Evolutionary conservation across 2,329 filamentous ascomycete genomes (phyloP).

Genomic region (Ceratocystiopsis minuta): DNA sequence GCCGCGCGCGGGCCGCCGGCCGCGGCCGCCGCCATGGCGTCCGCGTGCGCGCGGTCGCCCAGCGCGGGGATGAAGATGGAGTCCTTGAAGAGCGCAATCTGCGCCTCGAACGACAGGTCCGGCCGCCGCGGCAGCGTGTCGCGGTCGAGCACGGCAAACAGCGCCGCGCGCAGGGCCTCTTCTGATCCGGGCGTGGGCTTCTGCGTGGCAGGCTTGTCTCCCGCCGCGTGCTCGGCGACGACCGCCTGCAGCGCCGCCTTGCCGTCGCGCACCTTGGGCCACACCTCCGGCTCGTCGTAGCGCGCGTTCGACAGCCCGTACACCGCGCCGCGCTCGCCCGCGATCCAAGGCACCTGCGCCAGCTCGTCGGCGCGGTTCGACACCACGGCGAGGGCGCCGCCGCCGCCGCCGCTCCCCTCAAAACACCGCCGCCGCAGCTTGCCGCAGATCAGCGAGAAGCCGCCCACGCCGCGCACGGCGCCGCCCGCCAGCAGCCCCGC

Average conservation of each 20-base stretch:
- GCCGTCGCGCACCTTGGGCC: constrained; percentile 43
- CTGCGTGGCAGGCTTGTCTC: background rate
- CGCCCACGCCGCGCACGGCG: constrained; percentile 42
- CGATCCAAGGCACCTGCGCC: constrained; percentile 40
- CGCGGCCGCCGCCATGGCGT: constrained; percentile 8
- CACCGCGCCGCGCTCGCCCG: constrained; percentile 27
- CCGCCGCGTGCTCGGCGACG: constrained; percentile 12
- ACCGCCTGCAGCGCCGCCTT: constrained; percentile 25
- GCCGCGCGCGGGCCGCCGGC: constrained; percentile 16
- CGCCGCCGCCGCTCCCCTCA: background rate
- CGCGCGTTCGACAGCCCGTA: constrained; percentile 46
- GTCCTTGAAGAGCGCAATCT: constrained; percentile 33
- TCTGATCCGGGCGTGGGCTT: constrained; percentile 13
- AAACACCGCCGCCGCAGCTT: constrained; percentile 27
- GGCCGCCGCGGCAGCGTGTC: constrained; percentile 32
- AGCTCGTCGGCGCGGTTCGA: constrained; percentile 39
- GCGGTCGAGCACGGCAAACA: constrained; percentile 37
- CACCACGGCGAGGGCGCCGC: constrained; percentile 23
- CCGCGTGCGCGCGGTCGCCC: constrained; percentile 23
- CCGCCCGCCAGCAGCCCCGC: constrained; percentile 31
- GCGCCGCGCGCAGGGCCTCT: constrained; percentile 27
- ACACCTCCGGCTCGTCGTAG: constrained; percentile 32
- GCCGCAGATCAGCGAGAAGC: constrained; percentile 49
- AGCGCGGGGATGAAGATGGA: constrained; percentile 45
- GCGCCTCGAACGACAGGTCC: constrained; percentile 31